phyloP scores from a whole-genome alignment of 768 basidiomycete species.

The Tephrocybe rancida region DNA sequence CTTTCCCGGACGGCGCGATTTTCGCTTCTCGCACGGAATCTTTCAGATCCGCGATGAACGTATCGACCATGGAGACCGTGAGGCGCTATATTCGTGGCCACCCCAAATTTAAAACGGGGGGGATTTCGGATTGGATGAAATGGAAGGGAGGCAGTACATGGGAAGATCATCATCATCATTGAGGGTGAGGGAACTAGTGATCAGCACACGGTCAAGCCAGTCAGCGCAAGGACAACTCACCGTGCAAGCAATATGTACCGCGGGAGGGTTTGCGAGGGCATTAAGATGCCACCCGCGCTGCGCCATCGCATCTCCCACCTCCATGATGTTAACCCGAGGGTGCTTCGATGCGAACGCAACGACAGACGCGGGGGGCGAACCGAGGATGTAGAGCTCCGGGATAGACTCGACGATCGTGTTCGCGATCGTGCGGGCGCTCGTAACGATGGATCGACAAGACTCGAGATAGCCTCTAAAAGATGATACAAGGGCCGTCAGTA shows the following conservation, averaged over 20 bases:
- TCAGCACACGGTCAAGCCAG: not conserved
- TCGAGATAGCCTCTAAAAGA: slow-evolving; percentile 78
- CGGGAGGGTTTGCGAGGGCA: slow-evolving; percentile 75
- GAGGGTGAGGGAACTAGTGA: not conserved
- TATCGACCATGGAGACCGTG: slow-evolving; percentile 76
- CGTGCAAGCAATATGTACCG: slow-evolving; percentile 93
- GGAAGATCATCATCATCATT: no score
- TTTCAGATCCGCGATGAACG: slow-evolving; percentile 84
- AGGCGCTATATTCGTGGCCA: slow-evolving; percentile 53
- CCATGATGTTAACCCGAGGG: slow-evolving; percentile 70
- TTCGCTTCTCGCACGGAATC: slow-evolving; percentile 76
- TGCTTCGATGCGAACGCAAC: slow-evolving; percentile 82
- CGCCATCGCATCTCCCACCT: slow-evolving; percentile 89
- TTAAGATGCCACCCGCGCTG: slow-evolving; percentile 92
- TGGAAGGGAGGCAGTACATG: not conserved
- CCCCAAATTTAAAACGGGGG: not conserved
- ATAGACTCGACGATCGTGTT: slow-evolving; percentile 66
- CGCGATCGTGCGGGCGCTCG: slow-evolving; percentile 70
- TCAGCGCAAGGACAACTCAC: slow-evolving; percentile 43
- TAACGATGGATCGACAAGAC: slow-evolving; percentile 84
- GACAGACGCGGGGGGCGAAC: slow-evolving; percentile 87
- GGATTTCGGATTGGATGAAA: not conserved
- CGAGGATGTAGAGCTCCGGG: slow-evolving; percentile 86
- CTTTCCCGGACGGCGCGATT: slow-evolving; percentile 63
- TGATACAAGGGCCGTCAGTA: slow-evolving; percentile 2